Evolutionary conservation across 2,329 filamentous ascomycete genomes (phyloP), one percentile per base, ranked within the genome.

Genomic region (Samsoniella hepiali): DNA sequence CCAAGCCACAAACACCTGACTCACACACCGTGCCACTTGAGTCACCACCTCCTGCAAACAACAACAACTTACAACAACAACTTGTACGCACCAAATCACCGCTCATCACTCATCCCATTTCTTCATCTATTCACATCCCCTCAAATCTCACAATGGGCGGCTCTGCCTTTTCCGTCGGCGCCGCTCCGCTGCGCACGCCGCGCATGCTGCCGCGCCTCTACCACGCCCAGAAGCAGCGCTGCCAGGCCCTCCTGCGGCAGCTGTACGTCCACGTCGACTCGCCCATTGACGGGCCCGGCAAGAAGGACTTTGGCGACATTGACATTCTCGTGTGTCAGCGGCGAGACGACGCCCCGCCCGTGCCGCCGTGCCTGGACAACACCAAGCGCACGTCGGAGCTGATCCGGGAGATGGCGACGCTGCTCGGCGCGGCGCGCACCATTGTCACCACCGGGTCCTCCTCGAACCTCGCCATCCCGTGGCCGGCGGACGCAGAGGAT

Each of bases 241-340:
- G 82, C 65, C 76, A 80, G 32, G 63, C 70, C 0, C 72, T 80
- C 2, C 80, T 91, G 0, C 73, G 75, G 1, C 68, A 76, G 1
- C 74, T 88, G 3, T 91, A 85, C 68, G 61, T 75, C 0, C 77
- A 76, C 8, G 85, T 90, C 5, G 82, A 79, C 1, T 80, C 82
- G 0, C 87, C 90, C 0, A 83, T 88, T 34, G 89, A 92, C 67
- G 88, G 84, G 0, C 90, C 91, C 0, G 87, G 73, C 1, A 95
- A 95, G 73, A 49, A 67, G 0, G 84, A 87, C 68, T 83, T 86
- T 69, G 91, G 91, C 27, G 91, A 95, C 67, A 77, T 96, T 44
- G 91, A 95, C 73, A 79, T 93, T 64, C 73, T 92, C 1, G 81
- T 91, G 1, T 76, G 78, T 0, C 71, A 72, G 38, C 74, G 76